Base-by-base conservation (phyloP, 2,329 filamentous ascomycete species). In the Penicillium palitans region DNA sequence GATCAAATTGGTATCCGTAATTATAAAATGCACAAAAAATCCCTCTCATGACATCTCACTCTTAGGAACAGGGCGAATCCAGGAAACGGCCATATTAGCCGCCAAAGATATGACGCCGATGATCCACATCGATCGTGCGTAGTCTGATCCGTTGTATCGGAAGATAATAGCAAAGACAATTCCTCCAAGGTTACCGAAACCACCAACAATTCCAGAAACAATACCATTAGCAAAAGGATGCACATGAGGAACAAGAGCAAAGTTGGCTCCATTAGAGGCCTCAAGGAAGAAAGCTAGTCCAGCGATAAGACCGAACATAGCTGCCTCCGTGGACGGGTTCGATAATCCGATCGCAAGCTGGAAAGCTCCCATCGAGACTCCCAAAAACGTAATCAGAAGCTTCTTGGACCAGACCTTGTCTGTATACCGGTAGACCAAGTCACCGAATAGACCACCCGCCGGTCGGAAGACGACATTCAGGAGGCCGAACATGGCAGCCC, bases 81-180 rank as follows among this genome's bases (percentile, higher is more conserved):
- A 89, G 29, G 75, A 76, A 50, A 93, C 82, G 6, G 79, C 77
- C 48, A 93, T 40, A 69, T 92, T 90, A 27, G 93, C 75, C 0
- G 68, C 87, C 60, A 96, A 85, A 63, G 85, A 85, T 21, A 96
- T 87, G 40, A 87, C 79, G 3, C 92, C 92, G 68, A 93, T 91
- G 59, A 96, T 88, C 90, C 90, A 95, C 62, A 96, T 84, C 0
- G 85, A 84, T 72, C 81, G 86, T 12, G 81, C 84, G 69, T 92
- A 96, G 68, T 88, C 76, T 1, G 78, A 84, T 6, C 85, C 86
- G 49, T 84, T 80, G 75, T 93, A 95, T 50, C 91, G 81, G 80
- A 93, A 96, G 70, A 91, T 85, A 70, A 96, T 85, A 21, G 91
- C 89, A 69, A 95, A 96, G 49, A 96, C 74, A 52, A 96, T 86